These are phyloP conservation scores for Fusarium haematococcum DNA, from an alignment of 2,329 filamentous ascomycete species.

Conservation along the genomic window DNA sequence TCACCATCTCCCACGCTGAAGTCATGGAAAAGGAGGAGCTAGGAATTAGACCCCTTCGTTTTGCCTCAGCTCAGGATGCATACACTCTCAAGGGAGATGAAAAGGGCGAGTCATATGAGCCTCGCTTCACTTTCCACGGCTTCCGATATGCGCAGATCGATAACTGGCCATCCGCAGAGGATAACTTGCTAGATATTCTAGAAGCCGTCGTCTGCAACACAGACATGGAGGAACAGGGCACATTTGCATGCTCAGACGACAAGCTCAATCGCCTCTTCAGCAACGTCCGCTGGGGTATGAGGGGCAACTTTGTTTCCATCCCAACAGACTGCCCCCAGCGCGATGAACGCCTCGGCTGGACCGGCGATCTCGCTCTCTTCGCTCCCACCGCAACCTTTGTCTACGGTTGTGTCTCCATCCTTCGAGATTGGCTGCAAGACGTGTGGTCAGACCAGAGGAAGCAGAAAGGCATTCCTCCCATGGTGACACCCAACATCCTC, in stretches of 20 bases:
- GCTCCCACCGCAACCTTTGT: slow-evolving; percentile 64
- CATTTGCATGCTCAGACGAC: slow-evolving; percentile 63
- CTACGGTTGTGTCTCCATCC: slow-evolving; percentile 63
- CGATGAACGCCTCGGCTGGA: slow-evolving; percentile 67
- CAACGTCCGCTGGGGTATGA: slow-evolving; percentile 68
- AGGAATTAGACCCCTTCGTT: slow-evolving; percentile 54
- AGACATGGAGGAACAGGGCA: slow-evolving; percentile 64
- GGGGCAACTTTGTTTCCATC: slow-evolving; percentile 68
- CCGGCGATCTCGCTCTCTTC: slow-evolving; percentile 64
- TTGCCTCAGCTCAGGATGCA: slow-evolving; percentile 62
- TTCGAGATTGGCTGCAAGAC: slow-evolving; percentile 48
- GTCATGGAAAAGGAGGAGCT: slow-evolving; percentile 64
- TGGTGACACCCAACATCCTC: slow-evolving; percentile 36
- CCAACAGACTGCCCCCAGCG: slow-evolving; percentile 70
- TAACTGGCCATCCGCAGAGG: slow-evolving; percentile 52
- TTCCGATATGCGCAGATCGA: slow-evolving; percentile 65
- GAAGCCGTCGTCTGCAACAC: slow-evolving; percentile 59
- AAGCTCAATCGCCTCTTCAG: slow-evolving; percentile 65
- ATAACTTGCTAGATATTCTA: slow-evolving; percentile 33
- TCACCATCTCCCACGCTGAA: slow-evolving; percentile 65
- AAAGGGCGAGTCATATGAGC: slow-evolving; percentile 49
- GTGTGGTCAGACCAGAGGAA: slow-evolving; percentile 35
- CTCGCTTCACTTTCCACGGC: slow-evolving; percentile 65
- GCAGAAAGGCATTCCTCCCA: slow-evolving; percentile 31
- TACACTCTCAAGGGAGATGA: slow-evolving; percentile 48